Conservation (phyloP, 164 flowering plant species). For the Magnolia sinica region DNA sequence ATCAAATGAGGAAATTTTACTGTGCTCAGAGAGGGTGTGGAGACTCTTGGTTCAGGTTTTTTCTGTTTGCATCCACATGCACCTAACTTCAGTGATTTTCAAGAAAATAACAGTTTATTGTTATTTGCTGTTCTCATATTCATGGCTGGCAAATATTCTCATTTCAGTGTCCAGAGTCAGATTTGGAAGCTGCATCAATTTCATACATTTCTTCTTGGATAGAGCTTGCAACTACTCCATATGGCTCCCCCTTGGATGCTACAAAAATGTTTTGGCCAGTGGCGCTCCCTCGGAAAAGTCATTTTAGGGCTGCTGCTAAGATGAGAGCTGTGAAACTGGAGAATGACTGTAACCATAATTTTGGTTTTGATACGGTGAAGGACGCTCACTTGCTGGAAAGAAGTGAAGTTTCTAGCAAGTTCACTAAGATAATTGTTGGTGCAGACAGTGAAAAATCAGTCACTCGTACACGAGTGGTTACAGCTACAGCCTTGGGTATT, state of each 20-base stretch:
- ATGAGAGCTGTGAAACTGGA: slow-evolving; percentile 87
- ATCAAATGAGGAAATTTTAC: slow-evolving; percentile 72
- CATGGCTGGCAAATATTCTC: slow-evolving; percentile 4
- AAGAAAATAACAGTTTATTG: neutral
- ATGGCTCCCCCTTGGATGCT: slow-evolving; percentile 78
- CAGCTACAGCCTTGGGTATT: slow-evolving; percentile 79
- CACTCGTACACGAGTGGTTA: slow-evolving; percentile 79
- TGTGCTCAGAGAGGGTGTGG: slow-evolving; percentile 95
- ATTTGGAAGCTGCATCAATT: slow-evolving; percentile 66
- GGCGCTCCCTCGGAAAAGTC: slow-evolving; percentile 84
- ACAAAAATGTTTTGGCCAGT: slow-evolving; percentile 96
- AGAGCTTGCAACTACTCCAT: slow-evolving; percentile 83
- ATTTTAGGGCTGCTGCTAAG: slow-evolving; percentile 87
- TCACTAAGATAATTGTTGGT: slow-evolving; percentile 78
- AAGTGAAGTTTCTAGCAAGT: slow-evolving; percentile 43
- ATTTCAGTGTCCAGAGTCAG: slow-evolving; percentile 61
- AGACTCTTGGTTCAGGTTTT: slow-evolving; percentile 80
- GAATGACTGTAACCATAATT: slow-evolving; percentile 34
- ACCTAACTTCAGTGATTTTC: neutral
- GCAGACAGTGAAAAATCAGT: slow-evolving; percentile 86
- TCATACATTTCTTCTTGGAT: slow-evolving; percentile 72
- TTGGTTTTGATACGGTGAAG: slow-evolving; percentile 34
- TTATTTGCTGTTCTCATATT: neutral
- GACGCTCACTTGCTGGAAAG: slow-evolving; percentile 38
- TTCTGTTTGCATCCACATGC: neutral